Evolutionary conservation across 768 basidiomycete species (phyloP).

Genomic region (Cystoderma amianthinum): DNA sequence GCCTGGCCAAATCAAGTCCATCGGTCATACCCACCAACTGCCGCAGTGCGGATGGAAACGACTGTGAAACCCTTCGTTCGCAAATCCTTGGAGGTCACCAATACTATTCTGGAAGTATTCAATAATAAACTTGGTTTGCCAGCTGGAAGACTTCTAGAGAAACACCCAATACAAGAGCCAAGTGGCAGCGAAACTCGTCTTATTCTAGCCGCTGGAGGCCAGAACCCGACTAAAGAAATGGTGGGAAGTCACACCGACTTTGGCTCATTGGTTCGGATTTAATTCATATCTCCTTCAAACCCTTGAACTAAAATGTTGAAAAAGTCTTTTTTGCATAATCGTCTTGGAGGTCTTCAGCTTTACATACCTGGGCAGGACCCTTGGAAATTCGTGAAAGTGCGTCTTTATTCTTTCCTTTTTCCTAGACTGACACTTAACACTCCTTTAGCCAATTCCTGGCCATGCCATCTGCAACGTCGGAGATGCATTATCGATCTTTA

Average conservation of each 20-base stretch:
- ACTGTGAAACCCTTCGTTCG: conserved; percentile 49
- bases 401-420: neutral
- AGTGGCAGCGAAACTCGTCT: conserved; percentile 55
- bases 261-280: conserved; percentile 48
- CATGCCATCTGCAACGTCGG: conserved; percentile 59
- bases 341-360: conserved; percentile 65
- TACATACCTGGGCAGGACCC: conserved; percentile 50
- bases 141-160: conserved; percentile 30
- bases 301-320: conserved; percentile 25
- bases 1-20: conserved; percentile 47
- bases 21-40: conserved; percentile 50
- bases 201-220: conserved; percentile 35
- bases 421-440: neutral
- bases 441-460: conserved; percentile 38
- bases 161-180: conserved; percentile 36
- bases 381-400: conserved; percentile 66
- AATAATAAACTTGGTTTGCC: conserved; percentile 51
- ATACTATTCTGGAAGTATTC: conserved; percentile 46
- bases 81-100: conserved; percentile 51
- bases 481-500: conserved; percentile 55
- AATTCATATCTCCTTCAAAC: conserved; percentile 19
- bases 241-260: conserved; percentile 72
- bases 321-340: conserved; percentile 64
- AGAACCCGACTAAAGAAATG: conserved; percentile 26
- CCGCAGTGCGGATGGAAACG: conserved; percentile 40